Conservation (phyloP, 1,284 basidiomycete genomes). For the Hypsizygus ulmarius region DNA sequence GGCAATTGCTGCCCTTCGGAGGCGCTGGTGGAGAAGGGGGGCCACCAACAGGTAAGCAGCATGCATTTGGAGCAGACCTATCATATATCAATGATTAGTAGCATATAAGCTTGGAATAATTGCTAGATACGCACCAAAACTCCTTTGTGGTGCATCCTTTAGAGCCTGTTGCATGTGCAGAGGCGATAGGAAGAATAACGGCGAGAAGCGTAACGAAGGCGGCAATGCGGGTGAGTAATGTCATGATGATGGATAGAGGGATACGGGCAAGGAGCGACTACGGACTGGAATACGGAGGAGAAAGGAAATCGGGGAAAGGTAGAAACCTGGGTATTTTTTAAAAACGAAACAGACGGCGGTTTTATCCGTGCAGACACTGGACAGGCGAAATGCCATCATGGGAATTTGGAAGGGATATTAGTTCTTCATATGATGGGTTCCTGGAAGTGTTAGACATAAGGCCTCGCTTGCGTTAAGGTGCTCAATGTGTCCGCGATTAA, state of each 20-base stretch:
- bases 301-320: neutral
- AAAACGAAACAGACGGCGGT: too few species aligned
- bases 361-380: conserved; percentile 12
- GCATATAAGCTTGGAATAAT: conserved; percentile 8
- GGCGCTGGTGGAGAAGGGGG: conserved; percentile 38
- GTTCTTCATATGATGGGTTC: conserved; percentile 1
- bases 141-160: conserved; percentile 31
- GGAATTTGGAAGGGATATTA: conserved; percentile 2
- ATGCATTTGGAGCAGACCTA: conserved; percentile 44
- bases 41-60: conserved; percentile 53
- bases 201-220: conserved; percentile 26
- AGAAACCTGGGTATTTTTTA: too few species aligned
- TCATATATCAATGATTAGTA: neutral
- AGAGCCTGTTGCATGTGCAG: conserved; percentile 19
- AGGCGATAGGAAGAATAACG: conserved; percentile 23
- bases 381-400: conserved; percentile 15
- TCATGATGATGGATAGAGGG: conserved; percentile 23
- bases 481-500: too few species aligned
- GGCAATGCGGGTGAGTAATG: conserved; percentile 28
- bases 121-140: conserved; percentile 38
- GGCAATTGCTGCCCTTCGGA: conserved; percentile 43
- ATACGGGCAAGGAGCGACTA: conserved; percentile 15
- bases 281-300: neutral
- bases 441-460: too few species aligned
- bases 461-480: too few species aligned